phyloP scores from a whole-genome alignment of 257 asterid genomes.

The Nicotiana knightiana region DNA sequence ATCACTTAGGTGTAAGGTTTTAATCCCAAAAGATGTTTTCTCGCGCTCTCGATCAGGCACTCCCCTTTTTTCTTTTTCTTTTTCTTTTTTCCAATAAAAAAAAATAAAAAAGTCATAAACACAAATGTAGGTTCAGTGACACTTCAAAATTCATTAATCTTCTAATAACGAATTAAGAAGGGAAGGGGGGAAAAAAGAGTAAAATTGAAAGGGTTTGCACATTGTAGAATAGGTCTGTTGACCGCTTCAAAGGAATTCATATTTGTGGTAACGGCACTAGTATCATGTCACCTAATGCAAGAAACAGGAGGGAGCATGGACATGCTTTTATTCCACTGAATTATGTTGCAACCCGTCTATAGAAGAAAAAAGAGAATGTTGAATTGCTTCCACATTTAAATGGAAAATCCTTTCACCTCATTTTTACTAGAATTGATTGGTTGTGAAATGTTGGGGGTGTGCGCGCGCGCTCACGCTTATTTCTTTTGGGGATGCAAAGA shows the following conservation, averaged over 20 bases:
- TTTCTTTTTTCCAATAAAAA: neutral
- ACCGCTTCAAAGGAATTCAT: neutral
- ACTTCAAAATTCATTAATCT: neutral
- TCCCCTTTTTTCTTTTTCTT: no score
- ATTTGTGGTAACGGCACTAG: constrained; percentile 3
- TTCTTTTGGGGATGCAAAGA: no score
- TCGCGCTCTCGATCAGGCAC: no score
- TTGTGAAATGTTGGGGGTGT: neutral
- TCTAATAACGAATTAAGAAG: neutral
- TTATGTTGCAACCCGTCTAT: neutral
- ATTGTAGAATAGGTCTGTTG: neutral
- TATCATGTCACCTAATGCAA: constrained; percentile 8
- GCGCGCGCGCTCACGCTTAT: no score
- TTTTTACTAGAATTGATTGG: neutral
- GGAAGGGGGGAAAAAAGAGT: neutral
- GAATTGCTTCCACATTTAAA: neutral
- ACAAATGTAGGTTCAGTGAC: neutral
- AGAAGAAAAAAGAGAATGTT: neutral
- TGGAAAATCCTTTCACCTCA: neutral
- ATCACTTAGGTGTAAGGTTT: neutral
- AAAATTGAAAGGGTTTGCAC: no score
- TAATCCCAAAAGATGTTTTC: no score
- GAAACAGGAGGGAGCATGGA: neutral
- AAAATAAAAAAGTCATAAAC: neutral
- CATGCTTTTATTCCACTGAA: neutral